Evolutionary conservation across 1,284 basidiomycete genomes (phyloP).

Genomic region (Ganoderma boninense): DNA sequence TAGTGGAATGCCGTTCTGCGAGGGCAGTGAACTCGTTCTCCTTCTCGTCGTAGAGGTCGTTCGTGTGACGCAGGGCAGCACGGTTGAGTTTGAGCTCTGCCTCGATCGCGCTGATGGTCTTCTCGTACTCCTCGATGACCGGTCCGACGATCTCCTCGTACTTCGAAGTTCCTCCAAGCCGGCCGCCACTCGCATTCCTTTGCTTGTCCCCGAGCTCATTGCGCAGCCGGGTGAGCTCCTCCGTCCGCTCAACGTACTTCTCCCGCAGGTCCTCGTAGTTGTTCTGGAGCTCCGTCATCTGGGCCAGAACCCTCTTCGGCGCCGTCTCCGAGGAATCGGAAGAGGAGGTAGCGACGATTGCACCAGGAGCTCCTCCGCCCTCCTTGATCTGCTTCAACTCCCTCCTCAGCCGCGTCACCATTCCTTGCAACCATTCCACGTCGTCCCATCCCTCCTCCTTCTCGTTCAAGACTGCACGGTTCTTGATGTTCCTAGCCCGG

Average conservation of each 20-base stretch:
- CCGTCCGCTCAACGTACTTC: slow-evolving; percentile 86
- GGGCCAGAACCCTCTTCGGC: slow-evolving; percentile 76
- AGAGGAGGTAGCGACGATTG: slow-evolving; percentile 26
- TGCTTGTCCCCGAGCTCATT: slow-evolving; percentile 80
- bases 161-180: slow-evolving; percentile 75
- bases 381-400: slow-evolving; percentile 85
- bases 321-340: slow-evolving; percentile 54
- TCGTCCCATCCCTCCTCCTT: slow-evolving; percentile 99
- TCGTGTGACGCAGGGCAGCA: slow-evolving; percentile 89
- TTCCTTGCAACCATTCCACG: slow-evolving; percentile 93
- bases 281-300: slow-evolving; percentile 81
- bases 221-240: slow-evolving; percentile 83
- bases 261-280: slow-evolving; percentile 87
- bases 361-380: slow-evolving; percentile 50
- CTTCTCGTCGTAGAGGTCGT: slow-evolving; percentile 92
- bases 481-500: slow-evolving; percentile 97
- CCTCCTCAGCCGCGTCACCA: slow-evolving; percentile 84
- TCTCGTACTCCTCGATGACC: slow-evolving; percentile 98
- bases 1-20: slow-evolving; percentile 75
- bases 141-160: slow-evolving; percentile 98
- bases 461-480: slow-evolving; percentile 91
- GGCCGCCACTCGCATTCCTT: slow-evolving; percentile 58
- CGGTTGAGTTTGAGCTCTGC: slow-evolving; percentile 92
- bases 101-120: slow-evolving; percentile 95
- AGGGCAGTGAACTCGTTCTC: slow-evolving; percentile 78